Percentiles rank a stretch among this genome's conserved stretches.
Evolutionary conservation across 495 filamentous ascomycete species (phyloP).

Genomic region (Penicilliopsis zonata): DNA sequence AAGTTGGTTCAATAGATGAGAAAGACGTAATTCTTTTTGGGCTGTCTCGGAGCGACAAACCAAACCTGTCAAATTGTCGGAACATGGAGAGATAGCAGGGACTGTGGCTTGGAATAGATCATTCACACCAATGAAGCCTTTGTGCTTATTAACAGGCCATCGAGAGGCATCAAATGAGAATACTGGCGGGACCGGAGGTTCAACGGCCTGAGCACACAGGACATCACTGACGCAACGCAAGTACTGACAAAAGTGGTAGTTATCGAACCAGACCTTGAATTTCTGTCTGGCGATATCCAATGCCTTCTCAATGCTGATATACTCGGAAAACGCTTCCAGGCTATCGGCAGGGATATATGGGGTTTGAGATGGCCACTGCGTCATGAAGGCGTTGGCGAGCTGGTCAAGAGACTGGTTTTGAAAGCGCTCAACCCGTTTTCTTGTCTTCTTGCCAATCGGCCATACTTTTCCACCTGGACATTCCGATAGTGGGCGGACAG

Average conservation of each 20-base stretch:
- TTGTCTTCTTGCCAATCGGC: background rate
- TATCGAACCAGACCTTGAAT: constrained; percentile 5
- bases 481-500: constrained; percentile 2
- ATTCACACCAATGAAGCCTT: constrained; percentile 4
- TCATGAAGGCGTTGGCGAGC: background rate
- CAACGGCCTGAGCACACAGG: background rate
- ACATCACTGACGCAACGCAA: background rate
- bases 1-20: background rate
- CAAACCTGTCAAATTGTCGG: background rate
- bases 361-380: background rate
- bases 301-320: background rate
- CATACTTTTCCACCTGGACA: constrained; percentile 1
- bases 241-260: constrained; percentile 4
- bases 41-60: background rate
- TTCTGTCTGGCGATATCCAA: background rate
- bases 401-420: background rate
- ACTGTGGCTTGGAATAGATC: constrained; percentile 1
- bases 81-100: background rate
- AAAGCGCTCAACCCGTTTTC: background rate
- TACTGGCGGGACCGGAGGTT: background rate
- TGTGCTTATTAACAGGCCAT: background rate
- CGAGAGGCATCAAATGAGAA: background rate
- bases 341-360: background rate
- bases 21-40: background rate
- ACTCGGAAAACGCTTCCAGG: background rate